These are phyloP conservation scores for Lipomyces yamadae DNA, from an alignment of 805 yeast genomes.

Conservation along the genomic window DNA sequence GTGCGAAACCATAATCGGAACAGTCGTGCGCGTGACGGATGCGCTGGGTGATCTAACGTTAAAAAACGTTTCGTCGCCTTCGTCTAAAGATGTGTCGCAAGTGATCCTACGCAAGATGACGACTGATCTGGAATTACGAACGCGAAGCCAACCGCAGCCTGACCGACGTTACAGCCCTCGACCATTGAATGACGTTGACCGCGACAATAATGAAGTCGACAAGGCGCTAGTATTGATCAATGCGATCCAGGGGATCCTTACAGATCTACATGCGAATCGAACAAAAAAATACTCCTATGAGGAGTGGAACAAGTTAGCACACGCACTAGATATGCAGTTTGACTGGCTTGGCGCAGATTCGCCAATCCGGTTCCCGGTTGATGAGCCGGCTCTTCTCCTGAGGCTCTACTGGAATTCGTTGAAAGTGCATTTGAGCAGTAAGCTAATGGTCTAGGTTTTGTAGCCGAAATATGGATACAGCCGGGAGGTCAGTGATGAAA, in stretches of 20 bases:
- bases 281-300: slow-evolving; percentile 53
- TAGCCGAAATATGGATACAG: background rate
- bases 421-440: slow-evolving; percentile 2
- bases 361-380: slow-evolving; percentile 71
- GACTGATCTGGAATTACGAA: slow-evolving; percentile 9
- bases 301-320: slow-evolving; percentile 57
- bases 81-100: slow-evolving; percentile 4
- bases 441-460: background rate
- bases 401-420: slow-evolving; percentile 24
- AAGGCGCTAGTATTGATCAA: slow-evolving; percentile 9
- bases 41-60: slow-evolving; percentile 17
- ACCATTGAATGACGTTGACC: background rate
- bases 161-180: background rate
- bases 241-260: slow-evolving; percentile 20
- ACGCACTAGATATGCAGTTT: slow-evolving; percentile 44
- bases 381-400: slow-evolving; percentile 66
- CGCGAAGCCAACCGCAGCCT: background rate
- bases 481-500: background rate
- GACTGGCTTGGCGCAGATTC: slow-evolving; percentile 71
- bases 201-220: background rate
- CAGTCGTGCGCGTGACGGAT: slow-evolving; percentile 19
- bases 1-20: slow-evolving; percentile 57
- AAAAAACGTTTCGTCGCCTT: slow-evolving; percentile 3
- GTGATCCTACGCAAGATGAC: slow-evolving; percentile 15
- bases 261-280: slow-evolving; percentile 42